Evolutionary conservation across 2,329 filamentous ascomycete genomes (phyloP), one percentile per base, ranked within the genome.

Genomic region (Pseudocercospora vitis): DNA sequence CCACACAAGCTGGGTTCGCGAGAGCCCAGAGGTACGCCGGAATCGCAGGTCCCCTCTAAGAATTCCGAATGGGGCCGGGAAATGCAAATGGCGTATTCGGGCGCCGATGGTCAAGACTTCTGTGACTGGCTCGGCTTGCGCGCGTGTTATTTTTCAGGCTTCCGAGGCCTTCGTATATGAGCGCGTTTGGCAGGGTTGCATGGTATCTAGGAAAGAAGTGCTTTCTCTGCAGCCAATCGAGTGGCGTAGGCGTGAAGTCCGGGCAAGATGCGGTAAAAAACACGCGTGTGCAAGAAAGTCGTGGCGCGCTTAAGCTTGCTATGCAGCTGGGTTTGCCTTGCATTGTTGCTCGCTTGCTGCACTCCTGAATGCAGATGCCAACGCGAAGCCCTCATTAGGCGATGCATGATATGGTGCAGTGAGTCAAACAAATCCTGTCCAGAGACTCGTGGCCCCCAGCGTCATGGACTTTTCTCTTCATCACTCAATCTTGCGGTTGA

Each of bases 61-160:
- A 48, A 32, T 31, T 14, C 52, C 52, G 52, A 50, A 24, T 29
- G 37, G 50, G 52, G 24, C 52, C 52, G 52, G 52, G 32, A 28
- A 40, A 23, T 35, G 29, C 40, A 31, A 45, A 52, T 52, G 50
- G 40, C 50, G 42, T 7, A 31, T 29, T 16, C 8, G 31, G 39
- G 31, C 28, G 40, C 29, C 40, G 40, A 26, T 29, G 2, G 42
- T 47, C 50, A 52, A 40, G 7, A 35, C 47, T 39, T 18, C 40
- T 24, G 40, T 24, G 40, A 45, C 40, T 45, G 40, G 40, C 9
- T 16, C 21, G 23, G 14, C 40, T 16, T 24, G 11, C 40, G 24
- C 23, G 23, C 40, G 40, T 45, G 4, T 44, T 24, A 19, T 44
- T 21, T 12, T 26, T n/a, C 37, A 29, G 26, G 11, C 26, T 16